These are phyloP conservation scores for Hordeum pubiflorum DNA, from an alignment of 202 grass and related monocot genomes.

Conservation along the genomic window DNA sequence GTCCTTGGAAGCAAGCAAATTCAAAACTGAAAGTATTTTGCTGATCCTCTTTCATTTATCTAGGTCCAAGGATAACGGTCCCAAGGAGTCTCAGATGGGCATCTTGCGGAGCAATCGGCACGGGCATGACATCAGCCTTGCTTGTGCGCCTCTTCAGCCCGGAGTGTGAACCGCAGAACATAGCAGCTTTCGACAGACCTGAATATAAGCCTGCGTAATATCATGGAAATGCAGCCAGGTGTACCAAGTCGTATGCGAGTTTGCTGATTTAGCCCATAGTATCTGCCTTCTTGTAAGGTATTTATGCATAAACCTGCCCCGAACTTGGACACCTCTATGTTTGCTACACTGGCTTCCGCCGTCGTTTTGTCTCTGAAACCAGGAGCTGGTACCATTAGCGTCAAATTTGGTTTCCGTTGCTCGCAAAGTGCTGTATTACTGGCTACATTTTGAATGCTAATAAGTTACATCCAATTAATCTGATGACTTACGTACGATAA, in stretches of 20 bases:
- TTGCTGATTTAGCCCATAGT: not conserved
- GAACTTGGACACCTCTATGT: not conserved
- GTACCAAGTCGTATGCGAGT: not conserved
- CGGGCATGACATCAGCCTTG: constrained; percentile 38
- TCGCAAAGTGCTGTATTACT: too few species aligned
- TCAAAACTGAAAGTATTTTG: not conserved
- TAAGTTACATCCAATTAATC: too few species aligned
- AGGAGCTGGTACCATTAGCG: not conserved
- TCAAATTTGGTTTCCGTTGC: not conserved
- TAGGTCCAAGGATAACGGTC: constrained; percentile 70
- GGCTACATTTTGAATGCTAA: not conserved
- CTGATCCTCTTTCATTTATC: not conserved
- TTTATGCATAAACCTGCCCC: not conserved
- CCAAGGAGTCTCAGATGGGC: constrained; percentile 72
- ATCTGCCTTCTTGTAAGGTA: not conserved
- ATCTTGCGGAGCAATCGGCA: constrained; percentile 49
- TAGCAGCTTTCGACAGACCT: constrained; percentile 58
- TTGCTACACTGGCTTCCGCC: not conserved
- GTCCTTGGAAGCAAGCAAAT: not conserved
- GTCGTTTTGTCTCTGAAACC: not conserved
- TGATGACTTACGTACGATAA: too few species aligned
- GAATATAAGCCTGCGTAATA: constrained; percentile 18
- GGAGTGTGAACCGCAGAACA: constrained; percentile 84
- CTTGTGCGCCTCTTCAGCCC: constrained; percentile 80
- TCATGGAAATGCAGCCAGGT: not conserved